Conservation (phyloP, 495 filamentous ascomycete genomes). For the Lasiosphaeris hirsuta region DNA sequence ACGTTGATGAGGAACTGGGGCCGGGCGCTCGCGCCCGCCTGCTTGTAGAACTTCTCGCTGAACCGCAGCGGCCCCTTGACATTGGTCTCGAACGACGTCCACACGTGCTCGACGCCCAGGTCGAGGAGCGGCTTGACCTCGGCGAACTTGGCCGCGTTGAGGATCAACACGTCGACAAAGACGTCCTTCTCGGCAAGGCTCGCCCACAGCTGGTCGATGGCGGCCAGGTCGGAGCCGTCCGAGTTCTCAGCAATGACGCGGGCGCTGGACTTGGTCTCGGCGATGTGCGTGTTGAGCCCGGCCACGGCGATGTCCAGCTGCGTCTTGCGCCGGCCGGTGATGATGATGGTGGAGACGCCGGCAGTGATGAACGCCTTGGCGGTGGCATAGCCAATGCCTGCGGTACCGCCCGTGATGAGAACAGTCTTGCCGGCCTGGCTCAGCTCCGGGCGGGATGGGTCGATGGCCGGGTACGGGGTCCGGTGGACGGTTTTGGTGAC, state of each 20-base stretch:
- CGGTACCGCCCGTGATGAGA: constrained; percentile 43
- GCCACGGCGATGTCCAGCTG: constrained; percentile 6
- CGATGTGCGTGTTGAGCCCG: constrained; percentile 8
- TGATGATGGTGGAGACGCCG: constrained; percentile 23
- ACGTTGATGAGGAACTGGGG: constrained; percentile 30
- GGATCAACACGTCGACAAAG: constrained; percentile 34
- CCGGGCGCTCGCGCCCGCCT: not conserved
- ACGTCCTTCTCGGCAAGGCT: constrained; percentile 23
- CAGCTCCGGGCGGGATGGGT: constrained; percentile 37
- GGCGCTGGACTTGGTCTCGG: constrained; percentile 2
- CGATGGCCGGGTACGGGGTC: constrained; percentile 38
- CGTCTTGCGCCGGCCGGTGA: constrained; percentile 23
- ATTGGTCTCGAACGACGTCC: constrained; percentile 28
- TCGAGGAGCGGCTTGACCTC: constrained; percentile 21
- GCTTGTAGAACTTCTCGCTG: constrained; percentile 30
- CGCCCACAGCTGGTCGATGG: constrained; percentile 31
- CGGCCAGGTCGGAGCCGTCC: constrained; percentile 23
- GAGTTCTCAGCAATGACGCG: constrained; percentile 14
- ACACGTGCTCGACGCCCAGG: constrained; percentile 26
- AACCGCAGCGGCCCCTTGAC: constrained; percentile 30
- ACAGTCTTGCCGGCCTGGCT: constrained; percentile 42
- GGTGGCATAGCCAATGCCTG: constrained; percentile 33
- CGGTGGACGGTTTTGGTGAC: constrained; percentile 23
- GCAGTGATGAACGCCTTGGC: constrained; percentile 31
- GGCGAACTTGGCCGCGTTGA: constrained; percentile 28